Evolutionary conservation across 2,329 filamentous ascomycete genomes (phyloP), one percentile per base, ranked within the genome.

Genomic region (Cladophialophora carrionii): DNA sequence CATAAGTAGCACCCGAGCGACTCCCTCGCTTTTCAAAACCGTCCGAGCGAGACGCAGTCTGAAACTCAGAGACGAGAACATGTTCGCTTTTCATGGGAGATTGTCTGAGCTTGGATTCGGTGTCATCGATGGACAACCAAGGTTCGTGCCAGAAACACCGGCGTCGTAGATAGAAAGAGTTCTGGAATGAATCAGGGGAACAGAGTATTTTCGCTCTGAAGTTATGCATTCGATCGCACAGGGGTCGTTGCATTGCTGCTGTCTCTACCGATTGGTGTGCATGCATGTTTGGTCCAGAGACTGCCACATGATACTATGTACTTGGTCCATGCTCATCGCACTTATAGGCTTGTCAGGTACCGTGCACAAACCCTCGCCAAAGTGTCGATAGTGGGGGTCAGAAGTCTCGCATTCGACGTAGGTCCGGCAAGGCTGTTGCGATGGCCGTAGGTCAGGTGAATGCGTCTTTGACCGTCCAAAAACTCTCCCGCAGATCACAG

Each of bases 181-280:
- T 34, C 52, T 55, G 31, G 17, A 55, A 22, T 55, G 24, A 55
- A 34, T 7, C 29, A 52, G 26, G 48, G 20, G 48, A 43, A 43
- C 37, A n/a, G 5, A n/a, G 17, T n/a, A 43, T 7, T 7, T 20
- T n/a, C 14, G 37, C 37, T 43, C n/a, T n/a, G 14, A 20, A 43
- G 5, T 43, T 7, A 8, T 8, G 37, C 37, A 2, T 43, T 43
- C n/a, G 14, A 43, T 43, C 17, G 37, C 17, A 20, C 1, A 43
- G 37, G 37, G 4, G 14, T 43, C 17, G 17, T 8, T n/a, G 37
- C 17, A 20, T 43, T 43, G 37, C 37, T 41, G 37, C 17, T 41
- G 17, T 41, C 37, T 20, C 37, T 43, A 14, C 17, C 10, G 14
- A 7, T n/a, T 20, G 17, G n/a, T n/a, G 37, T 43, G 14, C 37